Evolutionary conservation across 805 yeast genomes (phyloP), one percentile per base, ranked within the genome.

Genomic region (Schwanniomyces sp.): DNA sequence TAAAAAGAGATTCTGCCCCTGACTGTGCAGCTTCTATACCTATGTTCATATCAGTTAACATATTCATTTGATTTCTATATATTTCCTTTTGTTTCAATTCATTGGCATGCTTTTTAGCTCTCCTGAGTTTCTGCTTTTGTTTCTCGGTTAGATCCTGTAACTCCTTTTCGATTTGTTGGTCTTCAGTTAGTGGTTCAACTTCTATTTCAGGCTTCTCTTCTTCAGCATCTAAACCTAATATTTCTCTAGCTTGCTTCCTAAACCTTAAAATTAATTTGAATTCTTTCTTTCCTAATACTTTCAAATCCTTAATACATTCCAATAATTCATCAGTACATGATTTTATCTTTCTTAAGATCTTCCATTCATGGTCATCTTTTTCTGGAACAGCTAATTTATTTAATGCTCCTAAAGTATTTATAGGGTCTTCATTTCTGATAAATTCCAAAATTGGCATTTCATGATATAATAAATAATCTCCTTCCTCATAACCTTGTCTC

Each of bases 401-500:
- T 54, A 84, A 76, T 28, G 81, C 73, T 46, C 97, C 99, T 47
- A 94, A 76, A 51, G 85, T 75, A 53, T 84, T 85, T 39, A 94
- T 88, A 9, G 97, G 95, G 50, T 87, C 96, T 36, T 85, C 92
- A 49, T 82, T 77, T 58, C 76, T 84, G 39, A 94, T 81, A 70
- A 94, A 91, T 5, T 92, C 97, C 64, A 91, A 65, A 7, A 91
- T 74, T 12, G 89, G 81, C 74, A 82, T 74, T 8, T 84, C 80
- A 59, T 90, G 91, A 63, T 81, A 87, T 28, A 81, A 74, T 25
- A 79, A 63, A 59, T 86, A 82, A 60, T 94, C 96, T 43, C 95
- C 97, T 61, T 92, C 98, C 49, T 88, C 97, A 70, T 94, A 94
- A 81, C 99, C 99, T 57, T 86, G 88, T 82, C 99, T 87, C 67